phyloP scores from a whole-genome alignment of 805 yeast genomes.

The Saccharomycopsis sp. region DNA sequence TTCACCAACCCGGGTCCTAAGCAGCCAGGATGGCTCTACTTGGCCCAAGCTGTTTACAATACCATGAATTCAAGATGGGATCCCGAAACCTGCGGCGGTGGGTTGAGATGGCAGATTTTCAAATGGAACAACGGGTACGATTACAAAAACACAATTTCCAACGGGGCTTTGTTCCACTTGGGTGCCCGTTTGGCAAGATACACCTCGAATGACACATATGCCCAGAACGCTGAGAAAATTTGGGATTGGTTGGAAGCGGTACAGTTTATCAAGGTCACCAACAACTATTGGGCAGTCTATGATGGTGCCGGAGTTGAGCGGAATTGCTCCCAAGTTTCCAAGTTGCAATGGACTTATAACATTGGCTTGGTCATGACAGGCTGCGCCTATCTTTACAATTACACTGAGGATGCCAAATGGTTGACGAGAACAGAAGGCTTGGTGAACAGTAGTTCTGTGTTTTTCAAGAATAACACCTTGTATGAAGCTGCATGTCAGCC shows the following conservation, averaged over 20 bases:
- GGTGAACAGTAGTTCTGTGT: slow-evolving; percentile 44
- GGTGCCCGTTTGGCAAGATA: slow-evolving; percentile 83
- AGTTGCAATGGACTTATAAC: slow-evolving; percentile 78
- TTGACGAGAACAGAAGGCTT: slow-evolving; percentile 46
- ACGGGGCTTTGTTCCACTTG: slow-evolving; percentile 79
- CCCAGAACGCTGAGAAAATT: slow-evolving; percentile 62
- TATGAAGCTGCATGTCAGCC: slow-evolving; percentile 82
- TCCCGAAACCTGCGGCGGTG: slow-evolving; percentile 62
- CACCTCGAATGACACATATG: slow-evolving; percentile 64
- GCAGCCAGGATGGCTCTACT: slow-evolving; percentile 67
- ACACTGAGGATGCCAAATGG: slow-evolving; percentile 64
- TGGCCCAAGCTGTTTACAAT: slow-evolving; percentile 85
- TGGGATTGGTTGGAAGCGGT: slow-evolving; percentile 72
- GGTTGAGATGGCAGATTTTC: slow-evolving; percentile 93
- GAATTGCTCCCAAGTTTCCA: slow-evolving; percentile 54
- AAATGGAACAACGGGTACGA: slow-evolving; percentile 91
- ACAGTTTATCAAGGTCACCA: slow-evolving; percentile 35
- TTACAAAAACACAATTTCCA: slow-evolving; percentile 86
- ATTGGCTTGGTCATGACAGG: slow-evolving; percentile 75
- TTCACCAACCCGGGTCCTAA: slow-evolving; percentile 58
- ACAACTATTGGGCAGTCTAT: slow-evolving; percentile 40
- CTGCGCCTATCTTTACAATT: slow-evolving; percentile 69
- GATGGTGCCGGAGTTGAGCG: slow-evolving; percentile 56
- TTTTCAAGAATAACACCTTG: slow-evolving; percentile 51
- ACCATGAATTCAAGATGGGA: slow-evolving; percentile 93